Evolutionary conservation across 1,284 basidiomycete genomes (phyloP).

Genomic region (Melampsora americana): DNA sequence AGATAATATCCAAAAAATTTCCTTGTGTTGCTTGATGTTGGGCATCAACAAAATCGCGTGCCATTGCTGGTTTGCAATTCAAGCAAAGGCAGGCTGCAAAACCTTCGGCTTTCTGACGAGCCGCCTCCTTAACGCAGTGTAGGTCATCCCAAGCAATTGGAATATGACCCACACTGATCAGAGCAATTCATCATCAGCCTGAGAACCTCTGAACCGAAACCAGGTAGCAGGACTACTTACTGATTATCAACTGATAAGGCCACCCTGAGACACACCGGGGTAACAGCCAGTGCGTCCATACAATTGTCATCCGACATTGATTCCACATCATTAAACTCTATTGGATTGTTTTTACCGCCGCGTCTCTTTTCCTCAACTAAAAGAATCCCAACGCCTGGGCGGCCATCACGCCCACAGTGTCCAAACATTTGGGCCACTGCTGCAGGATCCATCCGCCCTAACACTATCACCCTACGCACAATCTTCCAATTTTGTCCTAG

Average conservation of each 20-base stretch:
- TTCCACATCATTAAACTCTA: background rate
- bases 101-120: background rate
- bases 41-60: background rate
- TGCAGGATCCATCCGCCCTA: background rate
- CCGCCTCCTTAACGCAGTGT: background rate
- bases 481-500: background rate
- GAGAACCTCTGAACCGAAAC: too few species aligned
- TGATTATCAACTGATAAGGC: too few species aligned
- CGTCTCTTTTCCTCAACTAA: background rate
- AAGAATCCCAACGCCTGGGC: background rate
- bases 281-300: constrained; percentile 14
- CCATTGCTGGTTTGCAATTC: constrained; percentile 10
- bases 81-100: constrained; percentile 15
- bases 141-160: background rate
- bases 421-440: constrained; percentile 13
- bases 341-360: background rate
- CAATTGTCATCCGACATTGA: background rate
- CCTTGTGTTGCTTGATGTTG: background rate
- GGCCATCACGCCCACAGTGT: background rate
- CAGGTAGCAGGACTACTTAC: too few species aligned
- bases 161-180: constrained; percentile 5
- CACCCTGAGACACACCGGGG: constrained; percentile 5
- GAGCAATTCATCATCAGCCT: too few species aligned
- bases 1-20: background rate
- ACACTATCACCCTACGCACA: background rate